Evolutionary conservation across 1,284 basidiomycete genomes (phyloP), one percentile per base, ranked within the genome.

Genomic region (Ganoderma sp.): DNA sequence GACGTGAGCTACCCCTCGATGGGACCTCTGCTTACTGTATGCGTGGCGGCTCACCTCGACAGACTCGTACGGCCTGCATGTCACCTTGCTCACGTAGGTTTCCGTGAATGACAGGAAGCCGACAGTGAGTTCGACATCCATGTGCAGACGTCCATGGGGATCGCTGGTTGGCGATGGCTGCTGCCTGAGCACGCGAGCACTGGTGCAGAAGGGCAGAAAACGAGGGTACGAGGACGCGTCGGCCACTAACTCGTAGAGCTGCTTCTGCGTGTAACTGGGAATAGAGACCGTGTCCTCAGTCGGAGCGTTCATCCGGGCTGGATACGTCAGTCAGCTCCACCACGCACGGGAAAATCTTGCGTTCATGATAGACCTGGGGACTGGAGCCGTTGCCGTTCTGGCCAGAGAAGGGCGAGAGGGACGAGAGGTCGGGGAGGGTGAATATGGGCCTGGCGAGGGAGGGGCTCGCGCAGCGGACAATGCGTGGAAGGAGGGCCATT

Each of bases 121-220:
- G 32, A 98, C 93, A 0, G 89, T 90, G 67, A 99, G 83, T 77
- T 98, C 95, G 10, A 93, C 96, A 52, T 96, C 88, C 82, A 96
- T 88, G 56, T 67, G 70, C 28, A 66, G 64, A 9, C 64, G 72
- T 14, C 63, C 69, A 14, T 64, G 66, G 59, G 63, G 62, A 67
- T 72, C 59, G 63, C 73, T 69, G 66, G 75, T 75, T 50, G 74
- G 70, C 50, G 74, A 69, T 34, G 78, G 73, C 68, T 73, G 74
- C 19, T 79, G 78, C 43, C 79, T 78, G 50, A 96, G 81, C 56
- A 98, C 87, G 32, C 87, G 88, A 2, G 96, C 94, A 39, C 83
- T 81, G 19, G 88, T 89, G 81, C 97, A 98, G 79, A 95, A 98
- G 0, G 97, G 97, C 60, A 99, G 84, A 77, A 98, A 99, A 62